Evolutionary conservation across 352 stramenopile genomes (phyloP).

Genomic region (Pythium volutum): DNA sequence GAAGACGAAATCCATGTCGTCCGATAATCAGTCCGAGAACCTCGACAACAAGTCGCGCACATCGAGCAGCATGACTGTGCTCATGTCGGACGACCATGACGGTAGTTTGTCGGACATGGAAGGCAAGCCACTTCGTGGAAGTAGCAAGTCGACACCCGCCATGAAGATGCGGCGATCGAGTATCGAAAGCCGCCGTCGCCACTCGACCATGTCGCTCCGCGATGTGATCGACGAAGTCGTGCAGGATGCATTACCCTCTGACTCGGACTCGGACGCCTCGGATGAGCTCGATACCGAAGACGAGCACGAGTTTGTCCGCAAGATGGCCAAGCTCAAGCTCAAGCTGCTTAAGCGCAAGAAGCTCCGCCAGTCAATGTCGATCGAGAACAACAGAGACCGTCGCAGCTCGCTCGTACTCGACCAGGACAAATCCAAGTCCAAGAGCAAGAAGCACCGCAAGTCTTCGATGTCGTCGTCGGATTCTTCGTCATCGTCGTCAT

Average conservation of each 20-base stretch:
- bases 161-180: neutral
- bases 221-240: slow-evolving; percentile 25
- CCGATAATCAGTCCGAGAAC: slow-evolving; percentile 7
- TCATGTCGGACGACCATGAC: slow-evolving; percentile 1
- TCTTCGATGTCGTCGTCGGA: slow-evolving; percentile 10
- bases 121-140: neutral
- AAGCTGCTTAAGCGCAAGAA: slow-evolving; percentile 23
- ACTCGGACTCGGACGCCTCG: slow-evolving; percentile 22
- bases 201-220: slow-evolving; percentile 16
- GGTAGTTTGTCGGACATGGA: neutral
- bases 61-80: slow-evolving; percentile 5
- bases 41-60: slow-evolving; percentile 1
- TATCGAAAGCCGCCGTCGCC: neutral
- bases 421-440: neutral
- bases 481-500: slow-evolving; percentile 14
- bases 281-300: slow-evolving; percentile 25
- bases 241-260: slow-evolving; percentile 25
- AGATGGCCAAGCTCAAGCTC: slow-evolving; percentile 26
- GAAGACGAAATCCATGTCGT: slow-evolving; percentile 2
- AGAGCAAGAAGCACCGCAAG: slow-evolving; percentile 17
- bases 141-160: neutral
- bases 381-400: neutral
- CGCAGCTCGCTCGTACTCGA: neutral
- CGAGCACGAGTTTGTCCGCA: slow-evolving; percentile 22
- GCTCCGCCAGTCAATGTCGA: neutral